Conservation (phyloP, 2,329 filamentous ascomycete species). For the Cladosporium sp. region DNA sequence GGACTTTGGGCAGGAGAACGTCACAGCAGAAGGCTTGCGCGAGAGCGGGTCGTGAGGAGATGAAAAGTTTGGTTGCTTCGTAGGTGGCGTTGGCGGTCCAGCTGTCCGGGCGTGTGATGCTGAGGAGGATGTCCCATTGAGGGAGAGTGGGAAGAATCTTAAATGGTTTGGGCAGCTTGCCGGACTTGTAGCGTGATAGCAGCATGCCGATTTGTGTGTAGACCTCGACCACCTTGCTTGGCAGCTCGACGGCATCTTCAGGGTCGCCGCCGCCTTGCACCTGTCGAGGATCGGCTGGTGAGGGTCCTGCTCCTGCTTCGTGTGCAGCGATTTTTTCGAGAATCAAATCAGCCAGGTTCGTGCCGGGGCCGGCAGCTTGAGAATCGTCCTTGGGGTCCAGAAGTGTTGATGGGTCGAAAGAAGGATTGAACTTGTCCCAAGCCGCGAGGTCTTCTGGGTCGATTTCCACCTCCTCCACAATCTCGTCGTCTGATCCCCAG, state of each 20-base stretch:
- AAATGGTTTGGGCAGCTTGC: slow-evolving; percentile 95
- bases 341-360: slow-evolving; percentile 89
- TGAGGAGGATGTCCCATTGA: slow-evolving; percentile 83
- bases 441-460: slow-evolving; percentile 84
- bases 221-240: slow-evolving; percentile 87
- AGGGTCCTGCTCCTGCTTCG: slow-evolving; percentile 59
- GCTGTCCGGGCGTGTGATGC: slow-evolving; percentile 73
- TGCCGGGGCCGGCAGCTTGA: slow-evolving; percentile 39
- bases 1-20: slow-evolving; percentile 82
- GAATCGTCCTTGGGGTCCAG: slow-evolving; percentile 52
- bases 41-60: slow-evolving; percentile 72
- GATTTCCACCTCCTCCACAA: slow-evolving; percentile 64
- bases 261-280: slow-evolving; percentile 48
- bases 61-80: slow-evolving; percentile 87
- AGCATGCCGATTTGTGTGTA: slow-evolving; percentile 90
- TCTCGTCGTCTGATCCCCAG: slow-evolving; percentile 70
- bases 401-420: slow-evolving; percentile 64
- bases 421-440: slow-evolving; percentile 84
- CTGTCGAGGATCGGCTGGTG: slow-evolving; percentile 45
- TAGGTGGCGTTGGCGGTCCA: slow-evolving; percentile 80
- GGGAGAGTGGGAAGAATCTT: slow-evolving; percentile 92
- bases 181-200: slow-evolving; percentile 87
- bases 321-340: slow-evolving; percentile 89
- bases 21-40: slow-evolving; percentile 83
- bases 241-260: slow-evolving; percentile 80